phyloP scores from a whole-genome alignment of 2,329 filamentous ascomycete species.

The Alternaria longipes region DNA sequence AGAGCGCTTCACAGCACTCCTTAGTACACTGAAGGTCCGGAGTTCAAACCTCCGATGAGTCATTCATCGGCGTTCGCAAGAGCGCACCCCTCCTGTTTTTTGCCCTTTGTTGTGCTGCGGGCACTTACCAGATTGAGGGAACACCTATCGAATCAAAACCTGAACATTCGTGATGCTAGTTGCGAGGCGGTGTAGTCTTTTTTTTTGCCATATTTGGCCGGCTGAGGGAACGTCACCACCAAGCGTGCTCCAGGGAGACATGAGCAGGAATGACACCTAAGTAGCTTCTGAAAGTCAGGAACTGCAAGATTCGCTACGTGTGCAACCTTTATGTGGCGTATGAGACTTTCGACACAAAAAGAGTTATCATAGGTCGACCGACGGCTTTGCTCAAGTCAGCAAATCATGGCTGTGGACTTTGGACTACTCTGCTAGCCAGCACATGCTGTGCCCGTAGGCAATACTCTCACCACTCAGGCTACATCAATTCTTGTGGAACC shows the following conservation, averaged over 20 bases:
- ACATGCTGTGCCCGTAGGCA: neutral
- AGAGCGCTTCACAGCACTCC: slow-evolving; percentile 14
- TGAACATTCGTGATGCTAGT: neutral
- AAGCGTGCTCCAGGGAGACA: too few species aligned
- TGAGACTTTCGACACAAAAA: neutral
- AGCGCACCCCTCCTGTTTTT: neutral
- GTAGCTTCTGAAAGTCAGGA: neutral
- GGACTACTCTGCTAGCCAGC: neutral
- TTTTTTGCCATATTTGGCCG: neutral
- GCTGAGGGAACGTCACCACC: neutral
- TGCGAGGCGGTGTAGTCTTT: neutral
- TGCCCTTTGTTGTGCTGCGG: neutral
- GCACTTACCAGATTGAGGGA: neutral
- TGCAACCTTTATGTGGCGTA: neutral
- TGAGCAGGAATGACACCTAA: neutral
- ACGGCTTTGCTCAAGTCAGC: neutral
- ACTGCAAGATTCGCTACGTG: neutral
- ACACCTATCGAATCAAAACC: neutral
- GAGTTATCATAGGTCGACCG: neutral
- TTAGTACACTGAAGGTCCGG: slow-evolving; percentile 25
- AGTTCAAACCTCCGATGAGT: slow-evolving; percentile 25
- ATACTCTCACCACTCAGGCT: neutral
- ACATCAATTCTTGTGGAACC: neutral
- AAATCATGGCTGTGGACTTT: neutral
- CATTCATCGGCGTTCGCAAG: slow-evolving; percentile 1